Conservation (phyloP, 176 grass and related monocot species). For the Carex myosuroides region DNA sequence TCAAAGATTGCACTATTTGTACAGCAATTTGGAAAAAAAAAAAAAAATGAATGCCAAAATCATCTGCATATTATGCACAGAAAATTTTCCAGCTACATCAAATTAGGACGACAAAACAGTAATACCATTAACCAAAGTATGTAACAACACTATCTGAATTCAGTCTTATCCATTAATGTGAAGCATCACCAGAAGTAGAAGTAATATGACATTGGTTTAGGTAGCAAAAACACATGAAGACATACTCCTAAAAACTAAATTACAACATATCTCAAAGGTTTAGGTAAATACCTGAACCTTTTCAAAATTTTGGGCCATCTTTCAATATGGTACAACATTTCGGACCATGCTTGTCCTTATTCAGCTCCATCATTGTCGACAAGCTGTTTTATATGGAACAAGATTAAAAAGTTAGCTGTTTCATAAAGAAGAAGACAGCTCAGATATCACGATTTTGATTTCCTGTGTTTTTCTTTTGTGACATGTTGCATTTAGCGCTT, state of each 20-base stretch:
- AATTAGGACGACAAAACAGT: background rate
- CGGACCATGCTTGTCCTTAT: constrained; percentile 30
- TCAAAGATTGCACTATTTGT: background rate
- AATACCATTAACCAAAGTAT: background rate
- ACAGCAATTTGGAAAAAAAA: background rate
- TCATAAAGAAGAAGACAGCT: background rate
- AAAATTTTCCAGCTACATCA: background rate
- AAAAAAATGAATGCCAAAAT: background rate
- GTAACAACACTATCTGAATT: background rate
- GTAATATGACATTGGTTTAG: background rate
- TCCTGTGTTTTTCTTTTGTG: background rate
- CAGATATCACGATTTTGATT: background rate
- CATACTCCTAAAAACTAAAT: background rate
- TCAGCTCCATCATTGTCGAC: constrained; percentile 48
- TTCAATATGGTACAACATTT: background rate
- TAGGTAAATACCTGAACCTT: background rate
- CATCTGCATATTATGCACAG: background rate
- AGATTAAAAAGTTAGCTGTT: constrained; percentile 1
- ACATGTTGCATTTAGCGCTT: background rate
- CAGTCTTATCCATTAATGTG: background rate
- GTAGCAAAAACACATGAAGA: background rate
- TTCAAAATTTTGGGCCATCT: background rate
- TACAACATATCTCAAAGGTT: background rate
- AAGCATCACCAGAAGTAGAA: background rate
- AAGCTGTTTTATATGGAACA: constrained; percentile 38